Evolutionary conservation across 768 basidiomycete species (phyloP), one percentile per base, ranked within the genome.

Genomic region (Tulasnella sp.): DNA sequence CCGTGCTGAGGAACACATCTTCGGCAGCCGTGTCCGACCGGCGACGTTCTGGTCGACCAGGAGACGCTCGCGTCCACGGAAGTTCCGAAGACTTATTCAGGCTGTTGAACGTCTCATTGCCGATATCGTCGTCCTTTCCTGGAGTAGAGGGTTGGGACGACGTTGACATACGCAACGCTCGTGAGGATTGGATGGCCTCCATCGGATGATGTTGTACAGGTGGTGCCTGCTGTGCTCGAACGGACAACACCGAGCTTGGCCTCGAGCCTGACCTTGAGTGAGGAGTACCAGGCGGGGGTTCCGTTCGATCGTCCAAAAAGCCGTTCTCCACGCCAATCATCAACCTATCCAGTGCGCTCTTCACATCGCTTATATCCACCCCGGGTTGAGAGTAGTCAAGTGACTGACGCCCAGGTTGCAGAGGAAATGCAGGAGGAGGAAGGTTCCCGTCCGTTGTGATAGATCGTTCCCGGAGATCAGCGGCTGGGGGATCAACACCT

Each of bases 271-370:
- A 39, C 50, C 45, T 39, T 7, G 36, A 42, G 32, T 29, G 36
- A 6, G 43, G 36, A 21, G 43, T 34, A 15, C 40, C 17, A 46
- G 32, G 32, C 5, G 50, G 50, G 5, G 32, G 50, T 12, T 42
- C n/a, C 21, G 57, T 25, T 17, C 35, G 34, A 36, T 56, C 58
- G n/a, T 59, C 58, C 12, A 57, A 27, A 41, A 60, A 51, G 27
- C 49, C 59, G 50, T 53, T 59, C 29, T 61, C 62, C 23, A 61
- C 63, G 17, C 62, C 63, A 17, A 61, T 34, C 61, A 86, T 82
- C 29, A 86, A 71, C 41, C 81, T 71, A 64, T 86, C 83, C 29
- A 86, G 72, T 5, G 83, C 84, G 59, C 80, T 82, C 59, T 79
- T 78, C 77, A 84, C 83, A 45, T 84, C 83, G 72, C 65, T 67